Evolutionary conservation across 371 early-diverging fungal species (phyloP).

Genomic region (Lichtheimia ramosa): DNA sequence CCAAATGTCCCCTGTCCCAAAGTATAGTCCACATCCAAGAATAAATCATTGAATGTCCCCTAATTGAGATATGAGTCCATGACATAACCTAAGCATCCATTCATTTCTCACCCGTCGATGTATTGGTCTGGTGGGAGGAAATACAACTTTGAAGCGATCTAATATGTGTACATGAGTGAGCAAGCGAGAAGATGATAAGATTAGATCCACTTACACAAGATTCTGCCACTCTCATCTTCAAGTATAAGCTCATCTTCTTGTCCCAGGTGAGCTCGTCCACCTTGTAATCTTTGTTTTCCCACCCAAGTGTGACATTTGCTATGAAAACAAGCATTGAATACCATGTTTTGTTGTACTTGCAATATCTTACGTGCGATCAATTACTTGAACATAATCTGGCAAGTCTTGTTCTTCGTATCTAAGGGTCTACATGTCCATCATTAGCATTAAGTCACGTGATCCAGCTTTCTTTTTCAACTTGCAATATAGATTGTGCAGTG

Average conservation of each 20-base stretch:
- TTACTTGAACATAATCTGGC: neutral
- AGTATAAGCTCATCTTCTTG: too few species aligned
- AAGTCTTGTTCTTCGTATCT: neutral
- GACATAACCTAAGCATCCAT: neutral
- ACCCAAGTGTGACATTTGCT: too few species aligned
- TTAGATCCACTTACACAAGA: too few species aligned
- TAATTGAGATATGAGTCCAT: neutral
- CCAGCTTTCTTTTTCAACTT: neutral
- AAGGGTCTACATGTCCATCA: too few species aligned
- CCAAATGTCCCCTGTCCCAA: constrained; percentile 1
- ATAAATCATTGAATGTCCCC: neutral
- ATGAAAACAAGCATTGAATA: neutral
- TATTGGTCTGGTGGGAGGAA: too few species aligned
- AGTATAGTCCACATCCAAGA: neutral
- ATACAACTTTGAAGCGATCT: too few species aligned
- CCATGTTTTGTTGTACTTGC: neutral
- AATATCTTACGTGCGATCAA: neutral
- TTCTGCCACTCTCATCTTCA: too few species aligned
- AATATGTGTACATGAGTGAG: too few species aligned
- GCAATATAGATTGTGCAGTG: constrained; percentile 8
- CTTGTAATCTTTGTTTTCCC: too few species aligned
- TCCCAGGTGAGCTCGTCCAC: too few species aligned
- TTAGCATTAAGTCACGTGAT: neutral
- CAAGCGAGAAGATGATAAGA: too few species aligned
- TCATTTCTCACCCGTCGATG: too few species aligned